Evolutionary conservation across 2,329 filamentous ascomycete genomes (phyloP).

Genomic region (Colletotrichum euphorbiae): DNA sequence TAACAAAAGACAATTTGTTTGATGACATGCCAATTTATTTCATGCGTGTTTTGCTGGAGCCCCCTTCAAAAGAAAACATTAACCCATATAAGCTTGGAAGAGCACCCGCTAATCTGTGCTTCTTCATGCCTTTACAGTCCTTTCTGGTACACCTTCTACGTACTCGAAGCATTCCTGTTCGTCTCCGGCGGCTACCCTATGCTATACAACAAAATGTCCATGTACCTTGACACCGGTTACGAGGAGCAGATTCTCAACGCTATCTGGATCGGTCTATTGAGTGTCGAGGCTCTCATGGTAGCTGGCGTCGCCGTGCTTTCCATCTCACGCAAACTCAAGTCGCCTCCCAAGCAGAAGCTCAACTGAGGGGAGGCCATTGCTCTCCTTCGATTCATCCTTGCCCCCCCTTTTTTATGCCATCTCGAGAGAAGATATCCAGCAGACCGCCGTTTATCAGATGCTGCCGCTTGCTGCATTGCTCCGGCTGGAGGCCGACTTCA

Average conservation of each 20-base stretch:
- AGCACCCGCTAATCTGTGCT: slow-evolving; percentile 1
- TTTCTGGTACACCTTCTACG: slow-evolving; percentile 43
- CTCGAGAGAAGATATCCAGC: slow-evolving; percentile 12
- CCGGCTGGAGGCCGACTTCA: not conserved
- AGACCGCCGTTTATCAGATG: not conserved
- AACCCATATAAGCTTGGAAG: not conserved
- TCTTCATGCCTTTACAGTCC: slow-evolving; percentile 17
- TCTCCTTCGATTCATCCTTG: not conserved
- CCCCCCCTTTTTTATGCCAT: too few relatives aligned
- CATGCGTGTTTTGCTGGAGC: not conserved
- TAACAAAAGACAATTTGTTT: slow-evolving; percentile 9
- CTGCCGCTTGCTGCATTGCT: not conserved
- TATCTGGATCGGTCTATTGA: slow-evolving; percentile 60
- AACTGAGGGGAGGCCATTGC: not conserved
- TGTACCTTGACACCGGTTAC: slow-evolving; percentile 47
- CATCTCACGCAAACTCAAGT: slow-evolving; percentile 45
- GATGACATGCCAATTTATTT: slow-evolving; percentile 19
- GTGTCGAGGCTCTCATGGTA: slow-evolving; percentile 59
- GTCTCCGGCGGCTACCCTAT: slow-evolving; percentile 42
- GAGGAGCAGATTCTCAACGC: slow-evolving; percentile 57
- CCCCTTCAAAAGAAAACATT: slow-evolving; percentile 7
- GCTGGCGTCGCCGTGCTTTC: slow-evolving; percentile 51
- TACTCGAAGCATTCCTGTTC: slow-evolving; percentile 41
- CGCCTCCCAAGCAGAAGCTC: slow-evolving; percentile 40
- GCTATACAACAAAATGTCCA: slow-evolving; percentile 45